A percentile compares a stretch with the other conserved stretches of the same genome.
Conservation (phyloP, 768 basidiomycete species). For the Artomyces pyxidatus region DNA sequence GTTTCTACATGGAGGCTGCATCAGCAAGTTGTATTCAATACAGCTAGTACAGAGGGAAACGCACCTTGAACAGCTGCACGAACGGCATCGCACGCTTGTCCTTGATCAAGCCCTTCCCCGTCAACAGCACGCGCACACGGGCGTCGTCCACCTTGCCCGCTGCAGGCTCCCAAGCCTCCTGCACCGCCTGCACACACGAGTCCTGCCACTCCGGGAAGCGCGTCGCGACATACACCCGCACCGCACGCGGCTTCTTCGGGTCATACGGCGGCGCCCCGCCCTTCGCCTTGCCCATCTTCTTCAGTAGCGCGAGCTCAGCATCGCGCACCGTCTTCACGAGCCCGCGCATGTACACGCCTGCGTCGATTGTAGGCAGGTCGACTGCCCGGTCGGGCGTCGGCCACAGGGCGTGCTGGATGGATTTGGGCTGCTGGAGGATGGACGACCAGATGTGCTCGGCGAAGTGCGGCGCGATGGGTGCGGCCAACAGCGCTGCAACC, state of each 20-base stretch:
- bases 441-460: conserved; percentile 84
- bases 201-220: conserved; percentile 95
- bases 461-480: conserved; percentile 90
- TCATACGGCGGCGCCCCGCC: conserved; percentile 51
- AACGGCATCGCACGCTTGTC: conserved; percentile 97
- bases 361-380: conserved; percentile 61
- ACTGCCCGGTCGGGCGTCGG: conserved; percentile 56
- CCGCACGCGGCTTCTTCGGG: conserved; percentile 76
- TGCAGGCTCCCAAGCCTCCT: conserved; percentile 52
- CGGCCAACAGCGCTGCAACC: conserved; percentile 66
- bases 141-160: conserved; percentile 73
- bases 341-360: conserved; percentile 78
- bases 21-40: neutral
- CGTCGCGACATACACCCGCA: conserved; percentile 86
- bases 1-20: conserved; percentile 48
- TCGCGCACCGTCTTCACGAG: conserved; percentile 91
- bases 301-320: conserved; percentile 70
- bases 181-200: conserved; percentile 64
- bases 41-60: conserved; percentile 8
- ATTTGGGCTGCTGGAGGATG: conserved; percentile 63
- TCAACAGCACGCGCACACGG: conserved; percentile 61
- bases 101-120: conserved; percentile 75
- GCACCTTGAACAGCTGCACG: conserved; percentile 86
- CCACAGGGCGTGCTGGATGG: conserved; percentile 81
- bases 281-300: conserved; percentile 75